Base-by-base conservation (phyloP, 1,284 basidiomycete species). In the Trichosporon coremiiforme region DNA sequence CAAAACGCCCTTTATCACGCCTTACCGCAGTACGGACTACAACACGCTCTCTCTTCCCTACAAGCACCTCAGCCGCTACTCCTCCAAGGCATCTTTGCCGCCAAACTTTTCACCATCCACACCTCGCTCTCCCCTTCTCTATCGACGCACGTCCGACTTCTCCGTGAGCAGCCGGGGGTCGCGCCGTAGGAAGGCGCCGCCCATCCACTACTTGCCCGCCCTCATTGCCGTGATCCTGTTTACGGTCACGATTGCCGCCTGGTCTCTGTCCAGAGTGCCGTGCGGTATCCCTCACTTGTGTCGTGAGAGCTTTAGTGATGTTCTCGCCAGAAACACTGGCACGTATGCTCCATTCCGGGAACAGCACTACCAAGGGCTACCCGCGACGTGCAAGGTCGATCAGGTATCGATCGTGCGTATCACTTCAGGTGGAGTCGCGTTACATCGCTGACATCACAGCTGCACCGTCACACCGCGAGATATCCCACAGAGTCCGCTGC, bases 391-490 rank as follows among this genome's bases (percentile, higher is more conserved):
- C 66, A 70, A 75, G 22, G 71, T 83, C 1, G 77, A 79, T 67
- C 81, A 83, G 70, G 80, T 82, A 20, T 79, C 77, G 0, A 65
- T 83, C 2, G 81, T 83, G 66, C 66, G 80, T 77, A 8, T 7
- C 6, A 17, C 25, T 25, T 4, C 62, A 35, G 63, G 13, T 12
- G 38, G 4, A 10, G 12, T 66, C 55, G 1, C 22, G 38, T 17
- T 55, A 65, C 10, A 33, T 13, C 20, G 45, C 64, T 64, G 6
- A 64, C 63, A 38, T 5, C 15, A 36, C 71, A 94, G 92, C 83
- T 95, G n/a, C 90, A 95, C 83, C 86, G 93, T 9, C 94, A 95
- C 76, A 91, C 92, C 0, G 89, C 91, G 1, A 87, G 94, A 35
- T 94, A 87, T 74, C 94, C 93, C 0, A 93, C 92, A 0, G 75